Conservation (phyloP, 1,284 basidiomycete genomes). For the Prillingera fragicola region DNA sequence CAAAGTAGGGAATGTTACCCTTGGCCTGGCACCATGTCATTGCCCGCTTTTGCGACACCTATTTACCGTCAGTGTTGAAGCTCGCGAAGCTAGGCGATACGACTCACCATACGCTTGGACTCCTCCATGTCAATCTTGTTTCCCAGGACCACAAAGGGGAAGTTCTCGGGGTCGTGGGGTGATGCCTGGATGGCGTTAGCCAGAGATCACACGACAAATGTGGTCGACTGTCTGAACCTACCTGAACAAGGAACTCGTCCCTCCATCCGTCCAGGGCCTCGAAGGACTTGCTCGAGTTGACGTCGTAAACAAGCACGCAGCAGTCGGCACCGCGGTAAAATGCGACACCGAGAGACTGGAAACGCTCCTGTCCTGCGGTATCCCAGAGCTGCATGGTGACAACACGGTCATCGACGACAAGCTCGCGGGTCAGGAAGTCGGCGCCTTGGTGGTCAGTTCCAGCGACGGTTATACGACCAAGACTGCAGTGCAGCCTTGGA, state of each 20-base stretch:
- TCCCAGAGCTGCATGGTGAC: constrained; percentile 99
- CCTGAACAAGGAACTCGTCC: constrained; percentile 89
- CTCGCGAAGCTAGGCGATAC: background rate
- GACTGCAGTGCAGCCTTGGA: background rate
- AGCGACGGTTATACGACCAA: background rate
- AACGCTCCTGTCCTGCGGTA: constrained; percentile 97
- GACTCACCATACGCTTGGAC: constrained; percentile 85
- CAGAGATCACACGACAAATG: background rate
- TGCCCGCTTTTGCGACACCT: constrained; percentile 98
- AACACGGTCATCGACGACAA: constrained; percentile 94
- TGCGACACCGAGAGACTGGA: constrained; percentile 96
- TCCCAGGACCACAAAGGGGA: constrained; percentile 95
- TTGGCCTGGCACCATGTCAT: constrained; percentile 99
- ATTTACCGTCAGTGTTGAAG: constrained; percentile 6
- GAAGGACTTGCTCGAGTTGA: constrained; percentile 97
- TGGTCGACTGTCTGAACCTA: constrained; percentile 19
- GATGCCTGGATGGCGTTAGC: constrained; percentile 59
- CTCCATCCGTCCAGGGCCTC: constrained; percentile 94
- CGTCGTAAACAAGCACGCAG: constrained; percentile 98
- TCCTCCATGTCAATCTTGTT: constrained; percentile 99
- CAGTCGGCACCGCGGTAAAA: constrained; percentile 99
- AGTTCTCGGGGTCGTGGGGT: constrained; percentile 97
- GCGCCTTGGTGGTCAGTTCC: no score
- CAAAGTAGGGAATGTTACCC: constrained; percentile 99
- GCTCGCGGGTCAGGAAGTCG: constrained; percentile 88